Percentiles rank a stretch among this genome's conserved stretches.
These are phyloP conservation scores for Pseudogymnoascus sp. DNA, from an alignment of 2,329 filamentous ascomycete genomes.

Conservation along the genomic window DNA sequence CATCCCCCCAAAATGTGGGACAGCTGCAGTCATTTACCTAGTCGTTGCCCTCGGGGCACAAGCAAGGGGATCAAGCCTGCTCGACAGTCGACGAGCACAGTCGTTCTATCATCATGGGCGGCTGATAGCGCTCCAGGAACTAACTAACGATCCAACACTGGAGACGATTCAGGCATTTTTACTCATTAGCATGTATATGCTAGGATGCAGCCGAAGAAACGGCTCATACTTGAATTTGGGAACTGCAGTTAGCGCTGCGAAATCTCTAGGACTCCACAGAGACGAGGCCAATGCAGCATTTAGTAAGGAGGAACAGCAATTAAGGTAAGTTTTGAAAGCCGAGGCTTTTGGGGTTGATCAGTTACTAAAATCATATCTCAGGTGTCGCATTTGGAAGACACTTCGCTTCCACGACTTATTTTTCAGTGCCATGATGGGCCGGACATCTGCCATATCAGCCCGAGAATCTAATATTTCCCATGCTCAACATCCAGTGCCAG, in stretches of 20 bases:
- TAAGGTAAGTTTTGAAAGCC: slow-evolving; percentile 7
- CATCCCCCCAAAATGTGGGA: not conserved
- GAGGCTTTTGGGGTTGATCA: not conserved
- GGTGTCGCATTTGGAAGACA: slow-evolving; percentile 19
- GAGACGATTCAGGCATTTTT: slow-evolving; percentile 32
- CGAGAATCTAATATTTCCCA: not conserved
- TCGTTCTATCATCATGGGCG: slow-evolving; percentile 34
- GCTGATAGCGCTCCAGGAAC: slow-evolving; percentile 29
- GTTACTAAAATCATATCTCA: not conserved
- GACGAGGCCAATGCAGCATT: slow-evolving; percentile 12
- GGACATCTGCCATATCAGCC: slow-evolving; percentile 11
- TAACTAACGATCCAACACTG: slow-evolving; percentile 35
- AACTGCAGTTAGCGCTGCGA: slow-evolving; percentile 35
- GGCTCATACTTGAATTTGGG: slow-evolving; percentile 37
- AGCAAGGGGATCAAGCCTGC: slow-evolving; percentile 27
- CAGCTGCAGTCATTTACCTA: slow-evolving; percentile 24
- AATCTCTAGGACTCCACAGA: slow-evolving; percentile 31
- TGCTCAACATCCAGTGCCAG: not conserved
- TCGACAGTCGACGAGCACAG: slow-evolving; percentile 31
- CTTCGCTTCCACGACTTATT: slow-evolving; percentile 17
- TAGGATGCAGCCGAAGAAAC: slow-evolving; percentile 33
- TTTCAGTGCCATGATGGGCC: slow-evolving; percentile 17
- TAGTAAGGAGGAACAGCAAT: slow-evolving; percentile 2
- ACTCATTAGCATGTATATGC: slow-evolving; percentile 35
- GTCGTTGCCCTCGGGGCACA: slow-evolving; percentile 32